Percentiles rank a stretch among this genome's conserved stretches.
Conservation (phyloP, 345 rosid genomes). For the Gossypium sturtianum region DNA sequence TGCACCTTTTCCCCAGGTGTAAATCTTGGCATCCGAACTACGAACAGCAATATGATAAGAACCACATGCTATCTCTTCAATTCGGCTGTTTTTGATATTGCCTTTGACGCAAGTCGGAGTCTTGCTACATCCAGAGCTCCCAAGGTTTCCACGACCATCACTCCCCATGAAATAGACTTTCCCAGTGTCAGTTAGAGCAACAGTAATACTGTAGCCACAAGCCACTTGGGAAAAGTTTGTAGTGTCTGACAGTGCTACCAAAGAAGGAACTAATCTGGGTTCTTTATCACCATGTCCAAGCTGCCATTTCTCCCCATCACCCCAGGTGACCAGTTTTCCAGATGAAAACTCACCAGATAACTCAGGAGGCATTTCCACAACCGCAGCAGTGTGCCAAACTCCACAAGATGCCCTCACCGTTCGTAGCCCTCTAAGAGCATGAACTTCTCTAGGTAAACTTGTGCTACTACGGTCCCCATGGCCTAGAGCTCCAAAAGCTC, state of each 20-base stretch:
- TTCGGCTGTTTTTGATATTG: slow-evolving; percentile 21
- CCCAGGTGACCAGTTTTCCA: slow-evolving; percentile 50
- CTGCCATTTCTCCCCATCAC: slow-evolving; percentile 41
- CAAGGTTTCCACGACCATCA: slow-evolving; percentile 30
- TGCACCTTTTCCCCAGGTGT: slow-evolving; percentile 53
- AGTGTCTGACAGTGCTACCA: slow-evolving; percentile 27
- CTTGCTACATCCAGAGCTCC: slow-evolving; percentile 27
- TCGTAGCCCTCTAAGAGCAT: slow-evolving; percentile 49
- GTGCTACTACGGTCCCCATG: slow-evolving; percentile 58
- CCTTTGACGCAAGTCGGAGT: slow-evolving; percentile 33
- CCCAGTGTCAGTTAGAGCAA: slow-evolving; percentile 38
- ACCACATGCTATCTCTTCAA: slow-evolving; percentile 49
- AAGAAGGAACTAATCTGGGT: slow-evolving; percentile 33
- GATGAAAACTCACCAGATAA: slow-evolving; percentile 21
- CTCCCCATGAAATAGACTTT: slow-evolving; percentile 46
- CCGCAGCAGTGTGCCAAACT: slow-evolving; percentile 78
- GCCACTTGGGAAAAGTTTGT: slow-evolving; percentile 38
- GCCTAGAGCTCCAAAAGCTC: slow-evolving; percentile 75
- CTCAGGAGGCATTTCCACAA: slow-evolving; percentile 30
- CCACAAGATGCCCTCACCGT: slow-evolving; percentile 62
- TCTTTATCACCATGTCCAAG: slow-evolving; percentile 50
- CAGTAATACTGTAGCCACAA: slow-evolving; percentile 39
- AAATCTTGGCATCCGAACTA: slow-evolving; percentile 40
- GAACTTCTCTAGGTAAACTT: slow-evolving; percentile 58
- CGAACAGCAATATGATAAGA: slow-evolving; percentile 40